These are phyloP conservation scores for Globisporangium cylindrosporum DNA, from an alignment of 352 stramenopile genomes.

Conservation along the genomic window DNA sequence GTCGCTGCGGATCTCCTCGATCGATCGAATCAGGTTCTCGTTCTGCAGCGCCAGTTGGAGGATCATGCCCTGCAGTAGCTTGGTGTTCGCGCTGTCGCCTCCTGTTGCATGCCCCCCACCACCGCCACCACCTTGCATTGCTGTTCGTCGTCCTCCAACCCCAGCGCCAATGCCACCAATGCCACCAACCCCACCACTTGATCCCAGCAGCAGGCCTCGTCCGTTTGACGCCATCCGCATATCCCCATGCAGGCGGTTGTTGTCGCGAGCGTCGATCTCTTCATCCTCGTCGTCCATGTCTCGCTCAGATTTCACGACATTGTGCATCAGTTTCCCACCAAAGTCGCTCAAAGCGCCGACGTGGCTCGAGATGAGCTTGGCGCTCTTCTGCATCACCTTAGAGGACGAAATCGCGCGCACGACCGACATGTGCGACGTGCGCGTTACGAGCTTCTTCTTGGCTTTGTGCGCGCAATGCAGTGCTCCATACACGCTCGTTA, in stretches of 20 bases:
- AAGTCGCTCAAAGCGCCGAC: conserved; percentile 21
- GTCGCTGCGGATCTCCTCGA: conserved; percentile 42
- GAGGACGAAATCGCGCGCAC: conserved; percentile 25
- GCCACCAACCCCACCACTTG: neutral
- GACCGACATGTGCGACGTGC: conserved; percentile 18
- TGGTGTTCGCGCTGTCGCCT: conserved; percentile 22
- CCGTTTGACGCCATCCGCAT: neutral
- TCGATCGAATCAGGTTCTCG: conserved; percentile 39
- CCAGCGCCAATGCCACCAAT: conserved; percentile 6
- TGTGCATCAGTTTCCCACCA: conserved; percentile 22
- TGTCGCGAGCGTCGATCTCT: neutral
- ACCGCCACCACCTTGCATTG: neutral
- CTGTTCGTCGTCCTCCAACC: neutral
- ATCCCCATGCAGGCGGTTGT: neutral
- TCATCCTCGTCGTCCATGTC: conserved; percentile 10
- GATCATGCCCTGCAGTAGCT: conserved; percentile 50
- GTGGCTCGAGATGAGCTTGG: conserved; percentile 19
- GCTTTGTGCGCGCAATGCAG: neutral
- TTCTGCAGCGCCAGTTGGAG: conserved; percentile 58
- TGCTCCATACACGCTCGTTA: neutral
- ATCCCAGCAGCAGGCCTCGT: neutral
- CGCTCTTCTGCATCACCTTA: conserved; percentile 15
- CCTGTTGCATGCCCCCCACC: neutral
- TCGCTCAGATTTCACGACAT: conserved; percentile 15
- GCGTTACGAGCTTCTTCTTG: conserved; percentile 3